Evolutionary conservation across 495 filamentous ascomycete genomes (phyloP), one percentile per base, ranked within the genome.

Genomic region (Hypomontagnella monticulosa): DNA sequence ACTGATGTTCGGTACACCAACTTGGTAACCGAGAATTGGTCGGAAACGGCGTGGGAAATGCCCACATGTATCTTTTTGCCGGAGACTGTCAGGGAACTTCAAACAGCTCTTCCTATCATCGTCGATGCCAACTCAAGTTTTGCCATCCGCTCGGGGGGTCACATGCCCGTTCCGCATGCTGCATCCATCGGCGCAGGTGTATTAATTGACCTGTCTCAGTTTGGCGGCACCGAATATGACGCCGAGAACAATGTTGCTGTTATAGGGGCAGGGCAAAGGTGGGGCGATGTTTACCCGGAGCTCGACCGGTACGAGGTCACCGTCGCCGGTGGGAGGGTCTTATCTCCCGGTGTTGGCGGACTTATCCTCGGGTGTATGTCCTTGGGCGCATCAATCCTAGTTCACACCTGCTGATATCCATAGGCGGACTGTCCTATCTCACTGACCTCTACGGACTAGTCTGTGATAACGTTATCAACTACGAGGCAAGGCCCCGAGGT

Each of bases 11-110:
- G n/a, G n/a, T n/a, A n/a, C n/a, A n/a, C n/a, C n/a, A n/a, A n/a
- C n/a, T n/a, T n/a, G n/a, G n/a, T n/a, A n/a, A n/a, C n/a, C n/a
- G n/a, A n/a, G n/a, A n/a, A n/a, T n/a, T n/a, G 46, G 46, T 49
- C 46, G 9, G 20, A 49, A 49, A 49, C 46, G 10, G 46, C 46
- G 9, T 49, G 46, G 46, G 33, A 33, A 8, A 32, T n/a, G 8
- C 46, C 46, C 3, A 49, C 27, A 7, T 49, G 46, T 11, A 33
- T 49, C 10, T 49, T 49, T 8, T 27, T 30, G 23, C 46, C 46
- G 5, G 23, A n/a, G 6, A n/a, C 20, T 16, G 46, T 33, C 8
- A 27, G 33, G 4, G 46, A 49, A 8, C 16, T 49, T 6, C 46
- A 33, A 4, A 7, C 7, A 0, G 46, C 16, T 4, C 8, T 49